These are phyloP conservation scores for Castanospermum australe DNA, from an alignment of 306 rosid species.

Conservation along the genomic window DNA sequence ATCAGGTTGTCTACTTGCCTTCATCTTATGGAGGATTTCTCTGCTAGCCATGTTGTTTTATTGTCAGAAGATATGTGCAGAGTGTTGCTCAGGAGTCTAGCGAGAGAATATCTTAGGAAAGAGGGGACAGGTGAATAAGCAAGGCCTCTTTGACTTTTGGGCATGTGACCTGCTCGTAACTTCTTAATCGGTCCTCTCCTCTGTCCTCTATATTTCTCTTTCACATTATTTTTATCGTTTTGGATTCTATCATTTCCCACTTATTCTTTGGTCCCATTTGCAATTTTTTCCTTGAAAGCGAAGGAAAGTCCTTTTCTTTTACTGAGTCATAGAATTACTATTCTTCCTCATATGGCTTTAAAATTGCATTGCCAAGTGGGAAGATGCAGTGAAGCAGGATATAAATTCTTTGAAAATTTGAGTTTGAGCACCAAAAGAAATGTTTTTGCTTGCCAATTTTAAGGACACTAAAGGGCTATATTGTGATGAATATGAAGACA, in stretches of 20 bases:
- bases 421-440: no score
- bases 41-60: slow-evolving; percentile 30
- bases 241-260: background rate
- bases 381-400: no score
- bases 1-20: slow-evolving; percentile 1
- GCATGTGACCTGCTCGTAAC: slow-evolving; percentile 17
- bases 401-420: no score
- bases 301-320: background rate
- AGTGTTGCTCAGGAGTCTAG: background rate
- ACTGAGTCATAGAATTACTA: background rate
- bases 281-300: background rate
- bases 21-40: slow-evolving; percentile 48
- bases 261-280: background rate
- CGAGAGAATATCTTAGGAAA: background rate
- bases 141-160: slow-evolving; percentile 31
- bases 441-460: no score
- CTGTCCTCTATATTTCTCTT: background rate
- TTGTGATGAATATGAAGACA: background rate
- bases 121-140: slow-evolving; percentile 1
- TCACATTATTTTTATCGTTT: background rate
- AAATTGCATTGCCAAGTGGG: no score
- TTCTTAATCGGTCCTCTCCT: background rate
- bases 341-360: background rate
- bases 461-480: background rate
- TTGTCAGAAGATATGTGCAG: background rate